Conservation (phyloP, 768 basidiomycete genomes). For the Chalciporus pseudorubinellus region DNA sequence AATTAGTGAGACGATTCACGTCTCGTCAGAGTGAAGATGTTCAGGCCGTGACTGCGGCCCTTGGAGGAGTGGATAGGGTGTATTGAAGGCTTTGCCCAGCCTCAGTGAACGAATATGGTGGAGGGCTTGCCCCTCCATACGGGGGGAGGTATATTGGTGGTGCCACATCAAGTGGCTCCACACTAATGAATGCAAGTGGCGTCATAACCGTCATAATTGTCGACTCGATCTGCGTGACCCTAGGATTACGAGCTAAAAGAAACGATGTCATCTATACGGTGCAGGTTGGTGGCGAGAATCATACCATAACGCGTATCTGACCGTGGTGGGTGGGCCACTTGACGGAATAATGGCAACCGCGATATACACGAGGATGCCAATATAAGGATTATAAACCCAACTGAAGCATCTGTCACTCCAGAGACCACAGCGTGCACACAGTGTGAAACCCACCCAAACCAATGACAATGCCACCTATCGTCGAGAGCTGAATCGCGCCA, state of each 20-base stretch:
- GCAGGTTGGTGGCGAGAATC: too few relatives aligned
- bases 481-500: slow-evolving; percentile 7
- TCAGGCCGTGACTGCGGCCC: slow-evolving; percentile 2
- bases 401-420: slow-evolving; percentile 5
- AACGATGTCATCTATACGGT: too few relatives aligned
- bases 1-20: too few relatives aligned
- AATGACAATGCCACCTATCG: slow-evolving; percentile 10
- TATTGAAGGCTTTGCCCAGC: background rate
- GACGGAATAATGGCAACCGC: background rate
- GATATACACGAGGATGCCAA: background rate
- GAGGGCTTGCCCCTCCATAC: slow-evolving; percentile 11
- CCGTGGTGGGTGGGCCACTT: too few relatives aligned
- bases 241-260: too few relatives aligned
- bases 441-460: slow-evolving; percentile 10
- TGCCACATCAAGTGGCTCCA: slow-evolving; percentile 3
- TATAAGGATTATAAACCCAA: slow-evolving; percentile 14
- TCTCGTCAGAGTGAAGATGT: too few relatives aligned
- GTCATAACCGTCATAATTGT: too few relatives aligned
- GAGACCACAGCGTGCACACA: background rate
- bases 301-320: too few relatives aligned
- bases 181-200: slow-evolving; percentile 3
- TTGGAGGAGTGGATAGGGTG: background rate
- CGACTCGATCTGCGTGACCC: too few relatives aligned
- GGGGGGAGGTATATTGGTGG: slow-evolving; percentile 5
- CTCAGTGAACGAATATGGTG: slow-evolving; percentile 3